phyloP scores from a whole-genome alignment of 805 yeast genomes.

The Cyberlindnera japonica region DNA sequence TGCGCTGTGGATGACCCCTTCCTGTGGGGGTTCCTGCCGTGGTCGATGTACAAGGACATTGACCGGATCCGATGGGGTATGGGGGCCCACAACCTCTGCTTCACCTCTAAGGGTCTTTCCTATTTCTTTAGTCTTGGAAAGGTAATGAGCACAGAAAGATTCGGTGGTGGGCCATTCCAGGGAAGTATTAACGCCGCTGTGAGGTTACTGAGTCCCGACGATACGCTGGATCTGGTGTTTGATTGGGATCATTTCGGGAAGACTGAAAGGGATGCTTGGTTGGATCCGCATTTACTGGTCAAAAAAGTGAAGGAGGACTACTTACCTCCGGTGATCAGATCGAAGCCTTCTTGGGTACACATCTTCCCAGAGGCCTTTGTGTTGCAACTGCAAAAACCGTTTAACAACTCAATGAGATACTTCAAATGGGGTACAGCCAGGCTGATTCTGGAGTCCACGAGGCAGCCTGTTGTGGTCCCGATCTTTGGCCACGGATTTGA shows the following conservation, averaged over 20 bases:
- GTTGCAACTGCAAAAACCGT: conserved; percentile 76
- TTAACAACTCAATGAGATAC: conserved; percentile 82
- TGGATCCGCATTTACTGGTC: conserved; percentile 10
- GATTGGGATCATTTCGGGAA: conserved; percentile 18
- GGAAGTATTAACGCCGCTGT: conserved; percentile 85
- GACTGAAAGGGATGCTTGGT: conserved; percentile 15
- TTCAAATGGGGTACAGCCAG: conserved; percentile 96
- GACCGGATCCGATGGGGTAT: conserved; percentile 87
- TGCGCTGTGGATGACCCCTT: conserved; percentile 89
- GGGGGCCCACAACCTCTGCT: conserved; percentile 91
- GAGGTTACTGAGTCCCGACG: conserved; percentile 74
- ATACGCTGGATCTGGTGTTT: conserved; percentile 45
- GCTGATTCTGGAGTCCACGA: conserved; percentile 73
- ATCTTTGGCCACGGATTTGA: conserved; percentile 85
- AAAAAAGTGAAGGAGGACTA: conserved; percentile 29
- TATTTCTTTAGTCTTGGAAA: conserved; percentile 83
- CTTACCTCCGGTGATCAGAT: conserved; percentile 54
- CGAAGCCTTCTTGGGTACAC: conserved; percentile 84
- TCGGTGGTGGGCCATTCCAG: conserved; percentile 93
- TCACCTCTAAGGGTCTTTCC: conserved; percentile 47
- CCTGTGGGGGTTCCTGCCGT: conserved; percentile 82
- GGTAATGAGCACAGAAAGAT: conserved; percentile 79
- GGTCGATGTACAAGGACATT: conserved; percentile 56
- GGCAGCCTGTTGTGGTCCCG: conserved; percentile 84
- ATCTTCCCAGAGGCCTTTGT: conserved; percentile 95